phyloP scores from a whole-genome alignment of 495 filamentous ascomycete species.

The Aspergillus funiculosus region DNA sequence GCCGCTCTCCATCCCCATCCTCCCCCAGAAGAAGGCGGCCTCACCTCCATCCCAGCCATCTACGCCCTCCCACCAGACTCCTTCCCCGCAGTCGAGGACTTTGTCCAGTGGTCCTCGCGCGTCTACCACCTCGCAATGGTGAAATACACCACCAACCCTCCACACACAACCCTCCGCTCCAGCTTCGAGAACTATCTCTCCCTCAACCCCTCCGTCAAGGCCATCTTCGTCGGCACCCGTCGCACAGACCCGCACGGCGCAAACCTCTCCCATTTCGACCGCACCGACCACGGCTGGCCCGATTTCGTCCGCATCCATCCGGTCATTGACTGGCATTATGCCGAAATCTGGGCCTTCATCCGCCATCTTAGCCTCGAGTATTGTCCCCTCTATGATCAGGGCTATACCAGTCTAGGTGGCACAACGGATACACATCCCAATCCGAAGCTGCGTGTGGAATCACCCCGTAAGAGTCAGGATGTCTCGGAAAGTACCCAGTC shows the following conservation, averaged over 20 bases:
- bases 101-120: conserved; percentile 58
- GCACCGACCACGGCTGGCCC: conserved; percentile 87
- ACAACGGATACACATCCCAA: conserved; percentile 89
- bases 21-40: conserved; percentile 12
- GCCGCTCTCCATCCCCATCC: conserved; percentile 49
- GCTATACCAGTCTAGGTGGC: conserved; percentile 83
- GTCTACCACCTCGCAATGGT: conserved; percentile 72
- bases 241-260: conserved; percentile 89
- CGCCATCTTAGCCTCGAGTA: conserved; percentile 71
- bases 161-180: conserved; percentile 43
- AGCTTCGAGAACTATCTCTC: conserved; percentile 74
- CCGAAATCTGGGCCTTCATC: conserved; percentile 92
- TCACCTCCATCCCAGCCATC: conserved; percentile 60
- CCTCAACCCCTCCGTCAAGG: conserved; percentile 56
- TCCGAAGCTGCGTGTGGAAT: conserved; percentile 60
- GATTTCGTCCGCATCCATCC: conserved; percentile 89
- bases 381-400: conserved; percentile 77
- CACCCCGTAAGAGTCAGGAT: background rate
- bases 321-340: conserved; percentile 95
- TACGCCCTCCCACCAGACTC: conserved; percentile 79
- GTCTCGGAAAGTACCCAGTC: conserved; percentile 23
- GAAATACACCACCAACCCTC: conserved; percentile 61
- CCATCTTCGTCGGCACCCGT: conserved; percentile 88
- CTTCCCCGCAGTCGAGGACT: conserved; percentile 78
- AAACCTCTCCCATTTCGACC: conserved; percentile 69